Evolutionary conservation across 164 flowering plant species (phyloP), one percentile per base, ranked within the genome.

Genomic region (Vitis amurensis): DNA sequence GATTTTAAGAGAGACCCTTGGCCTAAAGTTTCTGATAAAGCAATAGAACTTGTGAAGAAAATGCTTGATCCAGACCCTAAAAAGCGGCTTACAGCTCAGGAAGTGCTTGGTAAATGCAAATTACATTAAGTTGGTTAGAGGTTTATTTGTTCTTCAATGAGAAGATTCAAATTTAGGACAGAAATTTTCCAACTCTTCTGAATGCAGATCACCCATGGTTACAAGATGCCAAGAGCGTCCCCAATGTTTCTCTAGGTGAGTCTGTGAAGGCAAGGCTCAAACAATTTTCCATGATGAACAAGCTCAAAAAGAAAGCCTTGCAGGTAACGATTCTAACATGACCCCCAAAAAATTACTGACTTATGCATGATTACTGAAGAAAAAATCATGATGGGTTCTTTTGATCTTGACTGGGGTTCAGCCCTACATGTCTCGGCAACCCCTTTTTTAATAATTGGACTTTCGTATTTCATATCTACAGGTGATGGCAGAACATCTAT

Each of bases 401-500:
- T 67, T n/a, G 4, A 16, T 67, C 51, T 55, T 51, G 23, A 61
- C 51, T 37, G 9, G 19, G 8, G 44, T 1, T 56, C 4, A 49
- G 50, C 51, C n/a, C 27, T 64, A 4, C 31, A n/a, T 48, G 30
- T n/a, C 11, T n/a, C 12, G 19, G 2, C 2, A 1, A 59, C 58
- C 29, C 2, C 4, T 3, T 27, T 19, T 30, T 67, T 27, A 8
- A 61, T 60, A 52, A 55, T 14, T 52, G 9, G 31, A 62, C 23
- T 65, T 68, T 77, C 52, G 16, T 3, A 19, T 67, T 50, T 71
- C 60, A 8, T 59, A 10, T 71, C 16, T 52, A 14, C 76, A 91
- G 98, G 97, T 94, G 17, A 70, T 94, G 27, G 98, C 98, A 30
- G 97, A 94, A 81, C 91, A 88, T 76, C 84, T 94, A 74, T 91